Evolutionary conservation across 2,329 filamentous ascomycete genomes (phyloP).

Genomic region (Paecilomyces variotii): DNA sequence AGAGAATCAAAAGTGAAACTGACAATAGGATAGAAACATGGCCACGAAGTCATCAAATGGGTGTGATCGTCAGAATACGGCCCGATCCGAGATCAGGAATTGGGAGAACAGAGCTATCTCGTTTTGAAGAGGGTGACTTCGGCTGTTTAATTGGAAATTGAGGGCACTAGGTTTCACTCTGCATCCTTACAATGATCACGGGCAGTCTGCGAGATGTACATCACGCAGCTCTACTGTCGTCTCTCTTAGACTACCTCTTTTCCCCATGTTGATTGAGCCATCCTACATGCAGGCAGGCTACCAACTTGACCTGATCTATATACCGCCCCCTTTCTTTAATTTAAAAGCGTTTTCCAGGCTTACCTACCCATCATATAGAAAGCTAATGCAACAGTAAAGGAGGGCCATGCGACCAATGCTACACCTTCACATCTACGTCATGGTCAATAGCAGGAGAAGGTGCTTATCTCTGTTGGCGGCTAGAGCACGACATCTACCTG

Average conservation of each 20-base stretch:
- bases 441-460: not conserved
- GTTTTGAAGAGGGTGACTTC: slow-evolving; percentile 1
- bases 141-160: not conserved
- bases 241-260: not conserved
- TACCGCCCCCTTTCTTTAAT: not conserved
- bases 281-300: not conserved
- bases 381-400: not conserved
- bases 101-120: slow-evolving; percentile 1
- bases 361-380: not conserved
- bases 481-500: not conserved
- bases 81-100: slow-evolving; percentile 1
- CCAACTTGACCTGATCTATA: not conserved
- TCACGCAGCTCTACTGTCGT: not conserved
- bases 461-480: not conserved
- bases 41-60: not conserved
- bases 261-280: not conserved
- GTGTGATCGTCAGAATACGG: slow-evolving; percentile 3
- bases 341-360: not conserved
- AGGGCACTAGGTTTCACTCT: not conserved
- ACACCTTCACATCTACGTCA: not conserved
- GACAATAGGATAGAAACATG: not conserved
- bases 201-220: not conserved
- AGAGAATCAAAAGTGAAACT: not conserved
- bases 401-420: not conserved
- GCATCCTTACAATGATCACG: not conserved